A percentile compares a stretch with the other conserved stretches of the same genome.
phyloP scores from a whole-genome alignment of 495 filamentous ascomycete genomes.

The Staphylotrichum longicolle region DNA sequence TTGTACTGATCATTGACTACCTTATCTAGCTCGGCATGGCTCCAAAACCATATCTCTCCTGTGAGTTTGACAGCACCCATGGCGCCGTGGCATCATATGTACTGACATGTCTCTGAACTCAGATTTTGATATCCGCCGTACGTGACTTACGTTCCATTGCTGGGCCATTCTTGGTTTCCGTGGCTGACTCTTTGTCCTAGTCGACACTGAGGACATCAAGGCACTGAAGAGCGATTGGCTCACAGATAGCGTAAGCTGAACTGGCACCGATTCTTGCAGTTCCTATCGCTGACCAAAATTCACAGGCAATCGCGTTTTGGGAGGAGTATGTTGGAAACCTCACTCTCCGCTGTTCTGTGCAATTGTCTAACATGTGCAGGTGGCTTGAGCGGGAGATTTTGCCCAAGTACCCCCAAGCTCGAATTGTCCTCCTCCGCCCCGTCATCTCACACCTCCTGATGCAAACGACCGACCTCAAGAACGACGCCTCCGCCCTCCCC shows the following conservation, averaged over 20 bases:
- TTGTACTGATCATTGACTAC: slow-evolving; percentile 9
- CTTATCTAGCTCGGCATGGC: slow-evolving; percentile 29
- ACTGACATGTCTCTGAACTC: no score
- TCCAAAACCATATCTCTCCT: slow-evolving; percentile 43
- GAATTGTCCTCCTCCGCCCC: slow-evolving; percentile 89
- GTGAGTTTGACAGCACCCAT: slow-evolving; percentile 29
- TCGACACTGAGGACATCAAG: slow-evolving; percentile 72
- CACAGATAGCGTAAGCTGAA: slow-evolving; percentile 82
- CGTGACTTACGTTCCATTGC: slow-evolving; percentile 20
- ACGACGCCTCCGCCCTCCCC: slow-evolving; percentile 70
- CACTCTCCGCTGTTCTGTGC: not conserved
- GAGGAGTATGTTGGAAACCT: slow-evolving; percentile 69
- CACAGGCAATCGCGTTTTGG: slow-evolving; percentile 89
- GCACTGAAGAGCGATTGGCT: slow-evolving; percentile 91
- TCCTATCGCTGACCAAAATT: slow-evolving; percentile 21
- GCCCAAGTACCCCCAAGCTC: slow-evolving; percentile 65
- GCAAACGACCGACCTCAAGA: slow-evolving; percentile 71
- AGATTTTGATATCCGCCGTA: slow-evolving; percentile 50
- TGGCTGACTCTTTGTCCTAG: slow-evolving; percentile 29
- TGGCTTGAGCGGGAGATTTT: slow-evolving; percentile 89
- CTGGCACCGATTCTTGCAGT: slow-evolving; percentile 4
- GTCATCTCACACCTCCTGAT: slow-evolving; percentile 93
- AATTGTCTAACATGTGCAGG: slow-evolving; percentile 43
- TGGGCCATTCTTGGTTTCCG: not conserved
- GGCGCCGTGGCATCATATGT: no score